Evolutionary conservation across 2,329 filamentous ascomycete genomes (phyloP), one percentile per base, ranked within the genome.

Genomic region (Dothiorella sarmentorum): DNA sequence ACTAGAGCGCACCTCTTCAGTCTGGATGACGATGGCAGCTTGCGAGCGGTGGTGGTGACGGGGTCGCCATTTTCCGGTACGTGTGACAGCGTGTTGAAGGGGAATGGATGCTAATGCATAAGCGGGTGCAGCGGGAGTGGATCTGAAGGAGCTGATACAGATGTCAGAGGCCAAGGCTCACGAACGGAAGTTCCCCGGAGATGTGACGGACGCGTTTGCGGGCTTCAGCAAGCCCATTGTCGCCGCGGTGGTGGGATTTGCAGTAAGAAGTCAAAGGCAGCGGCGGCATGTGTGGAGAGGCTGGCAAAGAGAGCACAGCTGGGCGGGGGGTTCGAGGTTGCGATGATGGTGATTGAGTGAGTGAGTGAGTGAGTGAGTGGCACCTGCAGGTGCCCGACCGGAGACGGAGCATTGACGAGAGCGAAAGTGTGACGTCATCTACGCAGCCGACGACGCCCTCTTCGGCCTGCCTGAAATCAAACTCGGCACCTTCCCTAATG

Each of bases 401-500:
- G n/a, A n/a, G n/a, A n/a, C n/a, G n/a, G n/a, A 33, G n/a, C 10
- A 29, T 44, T 62, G 40, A 62, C 11, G 43, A 18, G 20, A 22
- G 20, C 17, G 38, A 56, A n/a, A 70, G 68, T 68, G 68, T 69
- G 93, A 97, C 73, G 86, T 97, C 66, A 79, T 97, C 59, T 97
- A 96, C 80, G 94, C 90, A 77, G 92, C 89, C 4, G 81, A 86
- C 55, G 83, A 76, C 18, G 91, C 93, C 66, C 94, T 88, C 69
- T 97, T 99, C 71, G 94, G 93, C 7, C 93, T 97, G 76, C 93
- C 93, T 2, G 93, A 99, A 78, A 90, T 97, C 78, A 96, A 92
- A 77, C 82, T 97, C 5, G 94, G 93, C 22, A 90, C 89, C 2
- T 89, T 97, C 60, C 93, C 33, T 4, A 26, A 10, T 18, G 20